A percentile compares a stretch with the other conserved stretches of the same genome.
Conservation (phyloP, 1,284 basidiomycete genomes). For the Prillingera fragicola region DNA sequence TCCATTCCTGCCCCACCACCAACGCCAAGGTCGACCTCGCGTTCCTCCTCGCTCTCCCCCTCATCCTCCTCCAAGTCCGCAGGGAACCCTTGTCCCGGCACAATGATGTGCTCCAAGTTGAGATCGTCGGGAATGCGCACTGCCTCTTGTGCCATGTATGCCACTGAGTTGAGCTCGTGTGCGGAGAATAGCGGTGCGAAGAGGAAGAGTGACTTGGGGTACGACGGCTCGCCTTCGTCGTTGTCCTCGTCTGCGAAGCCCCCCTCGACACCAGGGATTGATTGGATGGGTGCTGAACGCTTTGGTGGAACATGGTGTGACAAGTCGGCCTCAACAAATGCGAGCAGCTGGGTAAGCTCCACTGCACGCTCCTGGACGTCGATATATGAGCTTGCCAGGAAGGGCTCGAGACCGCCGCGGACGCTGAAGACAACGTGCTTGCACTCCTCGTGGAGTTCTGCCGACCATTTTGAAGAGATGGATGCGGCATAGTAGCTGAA, state of each 20-base stretch:
- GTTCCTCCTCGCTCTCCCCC: constrained; percentile 36
- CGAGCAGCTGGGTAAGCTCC: constrained; percentile 71
- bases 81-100: constrained; percentile 53
- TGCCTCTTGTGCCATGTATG: constrained; percentile 67
- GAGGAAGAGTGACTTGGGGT: constrained; percentile 81
- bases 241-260: constrained; percentile 35
- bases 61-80: constrained; percentile 40
- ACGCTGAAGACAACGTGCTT: constrained; percentile 60
- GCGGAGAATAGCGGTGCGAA: constrained; percentile 72
- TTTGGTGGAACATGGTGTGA: constrained; percentile 51
- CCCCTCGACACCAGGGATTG: constrained; percentile 42
- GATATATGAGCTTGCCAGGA: constrained; percentile 57
- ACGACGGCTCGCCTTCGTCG: constrained; percentile 32
- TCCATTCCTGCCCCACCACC: constrained; percentile 47
- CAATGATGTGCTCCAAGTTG: constrained; percentile 78
- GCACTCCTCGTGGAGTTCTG: constrained; percentile 50
- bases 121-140: constrained; percentile 77
- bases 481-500: constrained; percentile 78
- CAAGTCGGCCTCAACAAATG: constrained; percentile 76
- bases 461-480: constrained; percentile 65
- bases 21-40: constrained; percentile 33
- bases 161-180: constrained; percentile 83
- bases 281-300: constrained; percentile 7
- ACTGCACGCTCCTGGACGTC: constrained; percentile 91
- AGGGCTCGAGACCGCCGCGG: constrained; percentile 56